phyloP scores from a whole-genome alignment of 352 stramenopile species.

The Aphanomyces stellatus region DNA sequence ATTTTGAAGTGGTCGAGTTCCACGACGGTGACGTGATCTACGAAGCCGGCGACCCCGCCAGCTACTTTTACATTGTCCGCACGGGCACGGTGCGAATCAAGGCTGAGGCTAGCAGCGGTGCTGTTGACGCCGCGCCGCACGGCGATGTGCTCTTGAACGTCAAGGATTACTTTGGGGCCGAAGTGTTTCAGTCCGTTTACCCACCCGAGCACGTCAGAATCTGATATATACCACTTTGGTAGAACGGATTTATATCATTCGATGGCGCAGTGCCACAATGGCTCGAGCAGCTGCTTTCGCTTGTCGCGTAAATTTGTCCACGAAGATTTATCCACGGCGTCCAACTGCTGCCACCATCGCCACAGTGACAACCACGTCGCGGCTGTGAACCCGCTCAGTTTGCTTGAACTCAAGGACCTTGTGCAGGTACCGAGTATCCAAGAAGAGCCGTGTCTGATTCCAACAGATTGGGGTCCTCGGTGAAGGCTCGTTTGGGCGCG shows the following conservation, averaged over 20 bases:
- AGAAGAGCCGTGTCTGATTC: too few relatives aligned
- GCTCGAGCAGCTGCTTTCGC: not conserved
- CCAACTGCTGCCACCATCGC: not conserved
- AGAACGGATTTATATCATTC: not conserved
- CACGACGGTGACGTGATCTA: constrained; percentile 57
- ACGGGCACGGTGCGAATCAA: constrained; percentile 26
- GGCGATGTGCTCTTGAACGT: constrained; percentile 58
- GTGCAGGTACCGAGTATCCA: constrained; percentile 49
- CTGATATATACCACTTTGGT: not conserved
- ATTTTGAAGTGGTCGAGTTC: constrained; percentile 73
- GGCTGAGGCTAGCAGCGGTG: constrained; percentile 14
- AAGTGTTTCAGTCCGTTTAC: constrained; percentile 47
- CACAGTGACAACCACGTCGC: not conserved
- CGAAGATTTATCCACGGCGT: not conserved
- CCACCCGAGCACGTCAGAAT: too few relatives aligned
- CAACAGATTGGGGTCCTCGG: constrained; percentile 81
- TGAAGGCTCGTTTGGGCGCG: constrained; percentile 94
- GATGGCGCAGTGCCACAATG: not conserved
- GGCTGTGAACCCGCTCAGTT: constrained; percentile 16
- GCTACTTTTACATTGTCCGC: constrained; percentile 71
- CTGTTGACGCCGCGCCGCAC: constrained; percentile 29
- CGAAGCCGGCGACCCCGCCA: constrained; percentile 38
- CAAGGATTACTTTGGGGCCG: constrained; percentile 64
- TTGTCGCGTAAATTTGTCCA: not conserved
- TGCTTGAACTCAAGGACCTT: constrained; percentile 51